Evolutionary conservation across 805 yeast species (phyloP), one percentile per base, ranked within the genome.

Genomic region (Schizosaccharomyces lindneri): DNA sequence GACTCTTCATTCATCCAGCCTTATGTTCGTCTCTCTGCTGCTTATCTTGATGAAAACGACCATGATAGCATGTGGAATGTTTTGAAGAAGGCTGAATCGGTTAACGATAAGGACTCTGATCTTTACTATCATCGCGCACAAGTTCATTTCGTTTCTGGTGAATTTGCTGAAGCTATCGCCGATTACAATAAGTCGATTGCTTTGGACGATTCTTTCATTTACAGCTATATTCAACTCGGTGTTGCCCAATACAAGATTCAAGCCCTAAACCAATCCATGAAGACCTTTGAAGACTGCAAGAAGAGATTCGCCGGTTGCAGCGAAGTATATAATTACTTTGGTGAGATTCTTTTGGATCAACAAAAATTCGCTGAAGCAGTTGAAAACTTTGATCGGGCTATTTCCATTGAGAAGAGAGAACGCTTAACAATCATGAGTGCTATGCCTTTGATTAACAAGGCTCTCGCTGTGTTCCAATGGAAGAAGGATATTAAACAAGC

Each of bases 41-140:
- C 88, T 66, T 78, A 79, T 70, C 89, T 95, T 65, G 98, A 93
- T 74, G 79, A 79, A 67, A 82, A 84, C 64, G 78, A 81, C 48
- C 75, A 78, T 62, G 73, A 74, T 21, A 83, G 79, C 64, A 82
- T 94, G 60, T 74, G 75, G 60, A 72, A 74, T 59, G 85, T 83
- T 72, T 88, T 93, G 69, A 79, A 80, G 61, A 74, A 76, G 62
- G 97, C 97, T 24, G 76, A 81, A 64, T 74, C 76, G 63, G 69
- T 84, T 64, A 83, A 86, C 69, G 81, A 90, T 60, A 74, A 79
- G 29, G 80, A 82, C 68, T 82, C 93, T 43, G 95, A 93, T 69
- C 80, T 84, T 66, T 86, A 83, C 76, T 93, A 93, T 77, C 98
- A 93, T 74, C 82, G 84, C 71, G 98, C 95, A 67, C 99, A 93